Percentiles rank a stretch among this genome's conserved stretches.
Evolutionary conservation across 345 rosid species (phyloP).

Genomic region (Ceriops tagal): DNA sequence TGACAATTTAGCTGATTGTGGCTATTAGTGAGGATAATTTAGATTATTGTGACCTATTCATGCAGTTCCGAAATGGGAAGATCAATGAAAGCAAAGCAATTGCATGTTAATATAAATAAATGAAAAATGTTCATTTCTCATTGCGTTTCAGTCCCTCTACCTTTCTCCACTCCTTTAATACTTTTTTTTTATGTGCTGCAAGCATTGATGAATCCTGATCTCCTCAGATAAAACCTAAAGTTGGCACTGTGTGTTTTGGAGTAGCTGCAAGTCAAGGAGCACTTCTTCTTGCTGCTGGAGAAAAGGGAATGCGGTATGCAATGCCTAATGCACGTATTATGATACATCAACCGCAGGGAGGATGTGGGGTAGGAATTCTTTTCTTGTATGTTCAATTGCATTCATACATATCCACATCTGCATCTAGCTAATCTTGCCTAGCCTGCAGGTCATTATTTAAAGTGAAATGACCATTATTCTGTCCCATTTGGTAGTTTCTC

Average conservation of each 20-base stretch:
- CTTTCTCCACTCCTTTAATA: background rate
- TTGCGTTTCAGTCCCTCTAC: constrained; percentile 1
- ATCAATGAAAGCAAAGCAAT: background rate
- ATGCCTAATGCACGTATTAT: constrained; percentile 95
- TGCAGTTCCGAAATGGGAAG: no score
- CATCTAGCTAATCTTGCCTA: no score
- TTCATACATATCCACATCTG: background rate
- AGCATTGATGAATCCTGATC: constrained; percentile 6
- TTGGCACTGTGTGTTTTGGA: constrained; percentile 91
- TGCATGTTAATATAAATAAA: background rate
- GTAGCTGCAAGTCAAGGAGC: constrained; percentile 96
- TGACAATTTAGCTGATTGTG: background rate
- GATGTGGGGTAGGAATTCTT: constrained; percentile 65
- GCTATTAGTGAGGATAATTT: background rate
- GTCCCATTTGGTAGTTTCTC: no score
- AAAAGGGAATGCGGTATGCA: constrained; percentile 92
- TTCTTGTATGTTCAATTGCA: constrained; percentile 1
- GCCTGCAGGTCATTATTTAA: no score
- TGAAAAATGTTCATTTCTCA: background rate
- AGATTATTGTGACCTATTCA: background rate
- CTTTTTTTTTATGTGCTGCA: background rate
- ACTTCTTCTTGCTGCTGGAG: constrained; percentile 92
- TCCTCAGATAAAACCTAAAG: constrained; percentile 83
- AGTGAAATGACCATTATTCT: no score
- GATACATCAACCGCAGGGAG: constrained; percentile 92